Evolutionary conservation across 164 flowering plant genomes (phyloP).

Genomic region (Euptelea pleiosperma): DNA sequence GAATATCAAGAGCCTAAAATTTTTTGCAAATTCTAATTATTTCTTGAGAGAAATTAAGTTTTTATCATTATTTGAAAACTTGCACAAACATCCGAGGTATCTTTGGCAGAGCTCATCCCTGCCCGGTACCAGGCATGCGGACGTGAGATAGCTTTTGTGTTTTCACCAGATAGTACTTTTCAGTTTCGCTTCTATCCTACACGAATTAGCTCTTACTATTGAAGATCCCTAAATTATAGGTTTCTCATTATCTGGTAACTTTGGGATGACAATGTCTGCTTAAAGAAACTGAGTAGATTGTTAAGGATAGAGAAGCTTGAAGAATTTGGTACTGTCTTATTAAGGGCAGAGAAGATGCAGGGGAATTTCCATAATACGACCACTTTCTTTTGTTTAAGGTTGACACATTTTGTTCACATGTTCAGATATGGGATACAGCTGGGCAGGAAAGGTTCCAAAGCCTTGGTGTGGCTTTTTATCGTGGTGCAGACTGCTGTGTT

Average conservation of each 20-base stretch:
- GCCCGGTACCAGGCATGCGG: too few relatives aligned
- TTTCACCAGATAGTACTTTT: neutral
- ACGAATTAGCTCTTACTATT: neutral
- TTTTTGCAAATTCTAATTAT: too few relatives aligned
- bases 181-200: neutral
- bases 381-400: neutral
- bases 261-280: neutral
- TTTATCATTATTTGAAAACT: too few relatives aligned
- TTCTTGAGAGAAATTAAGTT: too few relatives aligned
- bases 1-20: too few relatives aligned
- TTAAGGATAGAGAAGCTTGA: neutral
- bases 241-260: neutral
- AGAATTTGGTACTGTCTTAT: neutral
- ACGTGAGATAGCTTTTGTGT: neutral
- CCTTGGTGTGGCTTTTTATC: constrained; percentile 88
- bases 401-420: neutral
- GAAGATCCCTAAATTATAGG: neutral
- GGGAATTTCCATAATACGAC: too few relatives aligned
- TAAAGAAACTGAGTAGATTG: neutral
- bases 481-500: constrained; percentile 95
- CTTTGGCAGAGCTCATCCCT: too few relatives aligned
- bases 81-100: too few relatives aligned
- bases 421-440: constrained; percentile 93
- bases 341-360: too few relatives aligned
- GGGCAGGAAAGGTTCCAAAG: constrained; percentile 97